phyloP scores from a whole-genome alignment of 352 stramenopile genomes.

The Sclerospora graminicola region DNA sequence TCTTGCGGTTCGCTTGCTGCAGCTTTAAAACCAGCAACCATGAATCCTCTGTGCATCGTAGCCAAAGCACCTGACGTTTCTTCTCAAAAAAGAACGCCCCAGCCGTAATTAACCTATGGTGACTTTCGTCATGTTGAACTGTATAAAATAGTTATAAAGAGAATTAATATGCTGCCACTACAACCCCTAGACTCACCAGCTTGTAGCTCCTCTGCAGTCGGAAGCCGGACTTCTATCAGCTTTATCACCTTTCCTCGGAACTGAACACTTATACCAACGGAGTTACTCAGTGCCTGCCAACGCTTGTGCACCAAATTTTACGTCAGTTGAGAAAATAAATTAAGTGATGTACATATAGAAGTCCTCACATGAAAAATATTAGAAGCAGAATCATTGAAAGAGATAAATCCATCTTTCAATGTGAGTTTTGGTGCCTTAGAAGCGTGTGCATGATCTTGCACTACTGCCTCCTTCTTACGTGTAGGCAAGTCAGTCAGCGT shows the following conservation, averaged over 20 bases:
- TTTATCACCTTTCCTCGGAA: slow-evolving; percentile 65
- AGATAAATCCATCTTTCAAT: slow-evolving; percentile 42
- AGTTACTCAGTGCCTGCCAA: slow-evolving; percentile 73
- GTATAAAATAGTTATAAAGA: not conserved
- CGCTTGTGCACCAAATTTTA: slow-evolving; percentile 20
- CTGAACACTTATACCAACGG: slow-evolving; percentile 50
- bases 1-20: slow-evolving; percentile 53
- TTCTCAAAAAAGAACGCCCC: slow-evolving; percentile 77
- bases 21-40: slow-evolving; percentile 68
- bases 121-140: slow-evolving; percentile 19
- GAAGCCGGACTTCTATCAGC: slow-evolving; percentile 46
- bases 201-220: slow-evolving; percentile 29
- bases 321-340: not conserved
- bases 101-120: slow-evolving; percentile 1
- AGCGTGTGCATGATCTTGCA: slow-evolving; percentile 45
- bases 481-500: slow-evolving; percentile 38
- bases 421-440: slow-evolving; percentile 65
- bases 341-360: not conserved
- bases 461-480: slow-evolving; percentile 32
- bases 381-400: slow-evolving; percentile 35
- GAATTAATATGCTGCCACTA: not conserved
- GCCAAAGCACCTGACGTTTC: slow-evolving; percentile 49
- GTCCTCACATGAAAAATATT: slow-evolving; percentile 45
- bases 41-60: slow-evolving; percentile 39
- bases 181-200: slow-evolving; percentile 16